These are phyloP conservation scores for Xylaria sp. DNA, from an alignment of 2,329 filamentous ascomycete genomes.

Conservation along the genomic window DNA sequence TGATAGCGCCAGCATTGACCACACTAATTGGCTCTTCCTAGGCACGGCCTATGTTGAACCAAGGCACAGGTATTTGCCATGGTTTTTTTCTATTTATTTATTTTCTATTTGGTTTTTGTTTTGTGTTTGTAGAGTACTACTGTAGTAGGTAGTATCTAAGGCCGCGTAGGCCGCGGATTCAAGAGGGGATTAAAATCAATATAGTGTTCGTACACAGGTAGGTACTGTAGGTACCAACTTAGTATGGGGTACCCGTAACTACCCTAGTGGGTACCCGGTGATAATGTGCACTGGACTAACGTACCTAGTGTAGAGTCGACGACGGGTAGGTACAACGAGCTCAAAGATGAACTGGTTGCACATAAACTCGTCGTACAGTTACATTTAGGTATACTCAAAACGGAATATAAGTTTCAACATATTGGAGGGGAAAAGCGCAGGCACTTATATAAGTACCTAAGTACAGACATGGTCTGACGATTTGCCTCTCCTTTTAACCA, in stretches of 20 bases:
- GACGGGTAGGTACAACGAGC: neutral
- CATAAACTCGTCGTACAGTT: neutral
- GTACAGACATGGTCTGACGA: neutral
- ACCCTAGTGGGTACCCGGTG: too few relatives aligned
- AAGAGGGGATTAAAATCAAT: neutral
- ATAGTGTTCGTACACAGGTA: neutral
- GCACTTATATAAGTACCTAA: neutral
- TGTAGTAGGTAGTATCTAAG: neutral
- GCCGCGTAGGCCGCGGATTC: neutral
- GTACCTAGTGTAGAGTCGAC: neutral
- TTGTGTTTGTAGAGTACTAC: too few relatives aligned
- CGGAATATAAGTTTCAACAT: neutral
- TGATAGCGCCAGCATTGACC: neutral
- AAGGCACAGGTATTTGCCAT: neutral
- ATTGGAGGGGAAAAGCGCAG: neutral
- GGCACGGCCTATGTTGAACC: neutral
- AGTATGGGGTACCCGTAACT: neutral
- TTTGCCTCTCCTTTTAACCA: neutral
- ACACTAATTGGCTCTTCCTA: slow-evolving; percentile 9
- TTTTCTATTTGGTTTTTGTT: too few relatives aligned
- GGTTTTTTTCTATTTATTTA: neutral
- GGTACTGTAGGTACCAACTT: neutral
- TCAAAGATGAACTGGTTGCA: neutral
- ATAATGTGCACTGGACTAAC: too few relatives aligned
- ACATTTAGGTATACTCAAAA: neutral